Percentiles rank a stretch among this genome's conserved stretches.
Evolutionary conservation across 1,284 basidiomycete species (phyloP).

Genomic region (Heterobasidion annosum): DNA sequence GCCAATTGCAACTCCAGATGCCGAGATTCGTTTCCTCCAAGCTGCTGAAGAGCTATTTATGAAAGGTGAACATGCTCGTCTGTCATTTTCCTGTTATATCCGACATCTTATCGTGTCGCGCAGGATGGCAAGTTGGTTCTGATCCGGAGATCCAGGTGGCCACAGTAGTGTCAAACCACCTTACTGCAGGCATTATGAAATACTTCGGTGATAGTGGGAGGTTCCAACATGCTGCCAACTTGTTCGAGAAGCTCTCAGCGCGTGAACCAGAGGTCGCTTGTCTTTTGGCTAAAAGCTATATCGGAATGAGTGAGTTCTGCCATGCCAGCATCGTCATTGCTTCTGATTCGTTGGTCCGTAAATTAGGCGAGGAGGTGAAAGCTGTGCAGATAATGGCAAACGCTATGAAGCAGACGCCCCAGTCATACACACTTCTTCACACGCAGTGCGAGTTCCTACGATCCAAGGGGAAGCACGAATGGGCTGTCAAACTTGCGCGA

Average conservation of each 20-base stretch:
- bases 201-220: constrained; percentile 93
- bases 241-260: constrained; percentile 87
- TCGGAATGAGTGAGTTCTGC: constrained; percentile 88
- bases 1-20: constrained; percentile 86
- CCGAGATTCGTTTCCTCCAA: constrained; percentile 85
- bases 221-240: constrained; percentile 83
- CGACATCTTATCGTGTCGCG: not conserved
- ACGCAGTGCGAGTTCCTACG: constrained; percentile 92
- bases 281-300: constrained; percentile 82
- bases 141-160: constrained; percentile 99
- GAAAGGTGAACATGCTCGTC: constrained; percentile 51
- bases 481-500: constrained; percentile 88
- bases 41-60: constrained; percentile 87
- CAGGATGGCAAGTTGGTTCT: constrained; percentile 96
- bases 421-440: constrained; percentile 91
- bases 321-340: not conserved
- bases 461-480: constrained; percentile 76
- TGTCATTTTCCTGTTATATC: not conserved
- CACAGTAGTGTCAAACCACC: constrained; percentile 94
- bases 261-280: constrained; percentile 88
- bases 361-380: constrained; percentile 92
- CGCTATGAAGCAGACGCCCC: constrained; percentile 80
- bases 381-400: constrained; percentile 90
- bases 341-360: not conserved
- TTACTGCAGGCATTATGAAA: constrained; percentile 92